A percentile compares a stretch with the other conserved stretches of the same genome.
phyloP scores from a whole-genome alignment of 179 eudicot species.

The Silene vulgaris region DNA sequence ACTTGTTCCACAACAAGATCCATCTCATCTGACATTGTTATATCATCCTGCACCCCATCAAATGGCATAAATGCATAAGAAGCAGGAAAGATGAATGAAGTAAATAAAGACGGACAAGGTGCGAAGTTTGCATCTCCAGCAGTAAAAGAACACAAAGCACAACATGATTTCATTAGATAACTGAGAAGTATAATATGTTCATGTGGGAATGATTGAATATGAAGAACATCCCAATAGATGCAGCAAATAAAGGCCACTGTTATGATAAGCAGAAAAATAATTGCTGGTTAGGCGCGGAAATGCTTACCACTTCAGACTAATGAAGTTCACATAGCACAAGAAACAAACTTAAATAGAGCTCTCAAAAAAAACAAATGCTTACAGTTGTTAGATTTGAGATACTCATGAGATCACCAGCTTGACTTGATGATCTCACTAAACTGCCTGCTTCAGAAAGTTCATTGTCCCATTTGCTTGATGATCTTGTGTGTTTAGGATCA shows the following conservation, averaged over 20 bases:
- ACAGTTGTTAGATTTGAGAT: conserved; percentile 48
- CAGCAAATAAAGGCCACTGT: neutral
- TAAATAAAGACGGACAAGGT: neutral
- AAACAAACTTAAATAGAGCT: neutral
- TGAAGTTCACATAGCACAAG: neutral
- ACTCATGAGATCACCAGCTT: conserved; percentile 58
- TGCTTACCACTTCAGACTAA: neutral
- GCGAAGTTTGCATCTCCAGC: neutral
- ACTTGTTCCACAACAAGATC: conserved; percentile 97
- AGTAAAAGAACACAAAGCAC: neutral
- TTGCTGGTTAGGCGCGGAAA: neutral
- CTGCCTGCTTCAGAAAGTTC: conserved; percentile 65
- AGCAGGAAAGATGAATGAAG: neutral
- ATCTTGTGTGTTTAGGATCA: conserved; percentile 47
- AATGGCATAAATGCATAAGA: conserved; percentile 17
- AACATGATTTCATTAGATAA: conserved; percentile 10
- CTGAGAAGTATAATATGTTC: neutral
- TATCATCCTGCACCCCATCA: conserved; percentile 50
- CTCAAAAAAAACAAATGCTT: conserved; percentile 23
- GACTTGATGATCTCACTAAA: conserved; percentile 58
- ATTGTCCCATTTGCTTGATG: conserved; percentile 66
- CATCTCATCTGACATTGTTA: conserved; percentile 77
- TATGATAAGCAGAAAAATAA: too few species aligned
- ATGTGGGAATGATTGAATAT: neutral
- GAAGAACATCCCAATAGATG: neutral